Evolutionary conservation across 495 filamentous ascomycete genomes (phyloP).

Genomic region (Cercophora scortea): DNA sequence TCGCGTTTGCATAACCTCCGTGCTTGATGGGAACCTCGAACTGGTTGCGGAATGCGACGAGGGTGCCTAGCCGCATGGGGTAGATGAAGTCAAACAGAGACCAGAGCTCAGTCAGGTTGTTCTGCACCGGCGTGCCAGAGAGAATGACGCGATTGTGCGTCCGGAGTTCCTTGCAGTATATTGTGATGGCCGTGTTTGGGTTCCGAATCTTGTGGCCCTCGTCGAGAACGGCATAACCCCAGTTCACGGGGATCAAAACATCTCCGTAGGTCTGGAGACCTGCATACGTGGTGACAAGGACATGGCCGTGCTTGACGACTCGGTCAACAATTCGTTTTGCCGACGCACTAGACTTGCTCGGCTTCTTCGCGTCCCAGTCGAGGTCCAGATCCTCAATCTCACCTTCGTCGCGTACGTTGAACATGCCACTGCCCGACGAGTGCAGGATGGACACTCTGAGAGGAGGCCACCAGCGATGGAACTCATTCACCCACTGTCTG

Average conservation of each 20-base stretch:
- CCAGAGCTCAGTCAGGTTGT: conserved; percentile 97
- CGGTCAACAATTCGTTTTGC: conserved; percentile 73
- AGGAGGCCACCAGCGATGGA: conserved; percentile 96
- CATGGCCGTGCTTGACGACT: conserved; percentile 81
- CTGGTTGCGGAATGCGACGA: conserved; percentile 79
- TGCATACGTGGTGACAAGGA: conserved; percentile 90
- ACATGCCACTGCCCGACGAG: conserved; percentile 91
- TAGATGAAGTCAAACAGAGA: conserved; percentile 96
- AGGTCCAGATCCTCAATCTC: conserved; percentile 62
- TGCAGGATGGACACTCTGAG: conserved; percentile 91
- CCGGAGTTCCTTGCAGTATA: conserved; percentile 83
- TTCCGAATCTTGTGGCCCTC: conserved; percentile 98
- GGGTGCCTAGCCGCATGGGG: conserved; percentile 86
- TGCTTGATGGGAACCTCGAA: conserved; percentile 89
- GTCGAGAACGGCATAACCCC: conserved; percentile 90
- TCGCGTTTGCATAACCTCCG: conserved; percentile 90
- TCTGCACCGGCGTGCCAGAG: conserved; percentile 95
- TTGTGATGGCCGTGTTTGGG: conserved; percentile 84
- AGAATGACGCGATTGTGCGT: conserved; percentile 87
- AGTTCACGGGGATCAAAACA: conserved; percentile 69
- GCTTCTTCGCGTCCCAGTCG: conserved; percentile 28
- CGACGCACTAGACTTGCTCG: conserved; percentile 44
- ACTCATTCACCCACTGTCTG: conserved; percentile 96
- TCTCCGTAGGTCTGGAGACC: conserved; percentile 82
- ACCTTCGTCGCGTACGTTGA: conserved; percentile 65